Conservation (phyloP, 2,329 filamentous ascomycete genomes). For the Alternaria gaisen region DNA sequence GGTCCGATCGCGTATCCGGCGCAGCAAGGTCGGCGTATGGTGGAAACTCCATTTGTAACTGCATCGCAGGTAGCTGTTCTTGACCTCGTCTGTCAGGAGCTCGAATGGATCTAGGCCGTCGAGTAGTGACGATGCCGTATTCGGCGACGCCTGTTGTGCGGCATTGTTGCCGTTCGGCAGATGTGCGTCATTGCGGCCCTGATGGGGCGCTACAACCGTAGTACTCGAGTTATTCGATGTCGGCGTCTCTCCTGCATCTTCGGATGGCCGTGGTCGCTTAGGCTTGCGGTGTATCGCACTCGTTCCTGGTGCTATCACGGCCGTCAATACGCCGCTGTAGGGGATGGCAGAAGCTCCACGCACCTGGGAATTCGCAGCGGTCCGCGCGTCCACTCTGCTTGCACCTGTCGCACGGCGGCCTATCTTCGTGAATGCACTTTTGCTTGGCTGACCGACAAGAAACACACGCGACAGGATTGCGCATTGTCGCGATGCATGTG, state of each 20-base stretch:
- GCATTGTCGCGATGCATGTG: slow-evolving; percentile 33
- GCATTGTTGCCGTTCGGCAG: slow-evolving; percentile 39
- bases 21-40: slow-evolving; percentile 52
- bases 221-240: slow-evolving; percentile 12
- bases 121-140: slow-evolving; percentile 38
- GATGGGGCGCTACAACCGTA: slow-evolving; percentile 22
- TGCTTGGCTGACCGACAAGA: slow-evolving; percentile 52
- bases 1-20: slow-evolving; percentile 49
- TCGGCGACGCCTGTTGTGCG: slow-evolving; percentile 33
- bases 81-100: slow-evolving; percentile 53
- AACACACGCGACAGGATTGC: slow-evolving; percentile 52
- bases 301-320: slow-evolving; percentile 48
- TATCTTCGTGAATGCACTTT: slow-evolving; percentile 52
- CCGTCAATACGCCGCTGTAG: background rate
- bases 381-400: slow-evolving; percentile 43
- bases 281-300: slow-evolving; percentile 49
- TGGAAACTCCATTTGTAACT: slow-evolving; percentile 56
- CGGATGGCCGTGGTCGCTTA: slow-evolving; percentile 46
- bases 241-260: slow-evolving; percentile 33
- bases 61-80: slow-evolving; percentile 53
- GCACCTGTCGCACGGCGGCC: slow-evolving; percentile 52
- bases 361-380: slow-evolving; percentile 36
- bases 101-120: slow-evolving; percentile 50
- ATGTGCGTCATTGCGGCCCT: slow-evolving; percentile 32
- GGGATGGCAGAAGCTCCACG: background rate